Evolutionary conservation across 257 asterid species (phyloP), one percentile per base, ranked within the genome.

Genomic region (Capsicum baccatum): DNA sequence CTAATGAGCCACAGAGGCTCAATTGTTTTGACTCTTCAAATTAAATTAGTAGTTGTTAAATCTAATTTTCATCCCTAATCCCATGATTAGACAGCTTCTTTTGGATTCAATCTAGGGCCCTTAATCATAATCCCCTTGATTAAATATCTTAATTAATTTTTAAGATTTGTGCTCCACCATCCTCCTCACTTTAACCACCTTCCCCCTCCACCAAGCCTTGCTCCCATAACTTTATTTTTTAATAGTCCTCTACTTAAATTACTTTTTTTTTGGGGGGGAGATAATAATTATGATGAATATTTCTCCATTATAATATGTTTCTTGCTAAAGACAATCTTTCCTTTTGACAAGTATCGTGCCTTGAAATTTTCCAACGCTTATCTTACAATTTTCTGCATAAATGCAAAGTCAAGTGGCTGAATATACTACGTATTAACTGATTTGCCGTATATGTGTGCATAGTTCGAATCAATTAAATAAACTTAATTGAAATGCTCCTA

Each of bases 11-110:
- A 74, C 47, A 54, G 21, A 21, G 62, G 13, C 47, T 74, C 42
- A 74, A 15, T 74, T 50, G 81, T 12, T 74, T 74, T 74, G 62
- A 50, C 81, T 74, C 62, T 52, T 74, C 47, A 21, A 74, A 74
- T 74, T 21, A 50, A 70, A 74, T 21, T 50, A 50, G 8, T 50
- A 50, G 4, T 74, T 21, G 8, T 74, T 74, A 50, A 74, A 14
- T 74, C 47, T 50, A 50, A 21, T 74, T 74, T 8, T 14, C 47
- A 74, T 21, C 81, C 62, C 62, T 50, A 74, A 74, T 74, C 62
- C 81, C 81, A 74, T 74, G 62, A 74, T 74, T 50, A 74, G 81
- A 52, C 47, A 74, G 21, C 62, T 74, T 13, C 21, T 74, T 50
- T 74, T 74, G 62, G 62, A 74, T 62, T 74, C 62, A 74, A 52